A percentile compares a stretch with the other conserved stretches of the same genome.
Evolutionary conservation across 1,139 yeast genomes (phyloP).

Genomic region (Protomyces inundatus): DNA sequence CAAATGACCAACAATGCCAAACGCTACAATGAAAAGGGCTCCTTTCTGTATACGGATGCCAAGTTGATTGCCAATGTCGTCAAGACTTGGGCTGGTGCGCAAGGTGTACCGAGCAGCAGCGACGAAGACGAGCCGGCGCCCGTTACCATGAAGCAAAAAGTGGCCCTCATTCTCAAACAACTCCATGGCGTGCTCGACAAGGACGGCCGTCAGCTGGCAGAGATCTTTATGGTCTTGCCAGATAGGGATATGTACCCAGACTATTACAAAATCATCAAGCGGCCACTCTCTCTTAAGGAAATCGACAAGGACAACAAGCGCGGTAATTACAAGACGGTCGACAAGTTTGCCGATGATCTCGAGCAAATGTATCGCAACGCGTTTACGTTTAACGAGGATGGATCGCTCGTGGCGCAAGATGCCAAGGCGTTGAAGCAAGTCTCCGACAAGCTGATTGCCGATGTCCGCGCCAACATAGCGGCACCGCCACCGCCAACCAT

Average conservation of each 20-base stretch:
- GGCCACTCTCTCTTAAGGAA: conserved; percentile 41
- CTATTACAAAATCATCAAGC: conserved; percentile 56
- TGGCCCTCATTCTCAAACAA: conserved; percentile 6
- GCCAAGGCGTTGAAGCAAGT: conserved; percentile 49
- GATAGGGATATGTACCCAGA: conserved; percentile 73
- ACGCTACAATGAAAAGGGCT: conserved; percentile 85
- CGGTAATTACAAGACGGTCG: conserved; percentile 50
- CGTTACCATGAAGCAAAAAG: conserved; percentile 15
- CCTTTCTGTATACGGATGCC: conserved; percentile 76
- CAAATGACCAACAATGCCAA: conserved; percentile 79
- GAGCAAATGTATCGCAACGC: conserved; percentile 80
- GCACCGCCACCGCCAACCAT: conserved; percentile 1
- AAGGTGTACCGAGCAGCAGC: conserved; percentile 4
- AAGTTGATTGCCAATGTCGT: conserved; percentile 36
- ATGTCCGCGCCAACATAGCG: conserved; percentile 4
- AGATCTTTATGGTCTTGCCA: conserved; percentile 64
- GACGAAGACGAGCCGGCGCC: conserved; percentile 6
- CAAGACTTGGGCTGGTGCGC: conserved; percentile 18
- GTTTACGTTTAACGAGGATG: conserved; percentile 81
- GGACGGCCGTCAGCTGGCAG: conserved; percentile 43
- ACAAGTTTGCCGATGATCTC: conserved; percentile 65
- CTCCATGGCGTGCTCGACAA: conserved; percentile 26
- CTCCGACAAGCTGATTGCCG: conserved; percentile 10
- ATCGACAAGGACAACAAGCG: conserved; percentile 34
- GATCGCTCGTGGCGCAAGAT: conserved; percentile 74